These are phyloP conservation scores for Phytophthora multivora DNA, from an alignment of 352 stramenopile genomes.

Conservation along the genomic window DNA sequence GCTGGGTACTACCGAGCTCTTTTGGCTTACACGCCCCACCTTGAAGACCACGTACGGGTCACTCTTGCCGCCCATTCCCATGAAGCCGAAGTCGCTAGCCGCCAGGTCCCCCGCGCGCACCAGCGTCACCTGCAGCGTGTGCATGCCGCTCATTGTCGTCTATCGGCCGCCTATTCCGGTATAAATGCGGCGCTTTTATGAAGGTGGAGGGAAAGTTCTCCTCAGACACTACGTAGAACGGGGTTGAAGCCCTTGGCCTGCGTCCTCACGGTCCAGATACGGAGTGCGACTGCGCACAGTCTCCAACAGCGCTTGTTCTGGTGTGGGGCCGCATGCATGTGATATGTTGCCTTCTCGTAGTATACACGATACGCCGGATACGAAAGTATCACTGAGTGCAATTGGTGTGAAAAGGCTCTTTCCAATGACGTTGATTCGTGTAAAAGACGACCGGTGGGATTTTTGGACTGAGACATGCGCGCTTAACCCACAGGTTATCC, in stretches of 20 bases:
- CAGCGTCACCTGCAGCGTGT: constrained; percentile 66
- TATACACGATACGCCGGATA: constrained; percentile 9
- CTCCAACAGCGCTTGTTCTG: background rate
- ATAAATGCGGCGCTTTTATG: background rate
- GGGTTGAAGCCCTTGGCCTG: background rate
- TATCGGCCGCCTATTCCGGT: background rate
- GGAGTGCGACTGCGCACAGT: constrained; percentile 29
- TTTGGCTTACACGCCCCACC: constrained; percentile 49
- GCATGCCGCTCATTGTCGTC: constrained; percentile 41
- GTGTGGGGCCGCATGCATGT: constrained; percentile 19
- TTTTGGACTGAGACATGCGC: background rate
- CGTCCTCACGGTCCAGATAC: constrained; percentile 22
- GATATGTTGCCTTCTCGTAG: constrained; percentile 33
- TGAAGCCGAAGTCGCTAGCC: constrained; percentile 66
- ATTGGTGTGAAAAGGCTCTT: constrained; percentile 2
- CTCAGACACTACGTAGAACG: background rate
- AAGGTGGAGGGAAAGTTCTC: background rate
- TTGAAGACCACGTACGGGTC: constrained; percentile 79
- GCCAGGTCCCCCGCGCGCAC: constrained; percentile 52
- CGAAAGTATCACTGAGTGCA: background rate
- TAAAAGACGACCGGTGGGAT: background rate
- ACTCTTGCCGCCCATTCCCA: constrained; percentile 75
- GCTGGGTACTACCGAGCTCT: constrained; percentile 53
- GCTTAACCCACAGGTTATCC: background rate
- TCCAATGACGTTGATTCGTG: background rate